Conservation (phyloP, 305 asterid genomes). For the Rubia balearica region DNA sequence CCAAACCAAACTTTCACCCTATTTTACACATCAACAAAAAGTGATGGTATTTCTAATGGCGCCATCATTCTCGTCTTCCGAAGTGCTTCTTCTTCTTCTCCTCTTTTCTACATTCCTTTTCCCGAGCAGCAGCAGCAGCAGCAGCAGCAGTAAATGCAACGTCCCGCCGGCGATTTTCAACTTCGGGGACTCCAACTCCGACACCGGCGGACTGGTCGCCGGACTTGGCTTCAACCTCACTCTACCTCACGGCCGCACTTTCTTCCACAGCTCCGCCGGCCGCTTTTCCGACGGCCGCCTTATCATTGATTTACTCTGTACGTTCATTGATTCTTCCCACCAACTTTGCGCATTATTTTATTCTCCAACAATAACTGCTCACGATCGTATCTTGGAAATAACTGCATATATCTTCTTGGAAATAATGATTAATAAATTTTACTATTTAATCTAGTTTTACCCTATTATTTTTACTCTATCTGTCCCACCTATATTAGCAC, state of each 20-base stretch:
- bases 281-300: slow-evolving; percentile 25
- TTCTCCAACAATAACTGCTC: neutral
- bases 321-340: slow-evolving; percentile 1
- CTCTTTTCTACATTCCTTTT: slow-evolving; percentile 2
- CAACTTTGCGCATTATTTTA: neutral
- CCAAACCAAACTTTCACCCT: neutral
- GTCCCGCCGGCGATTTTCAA: slow-evolving; percentile 28
- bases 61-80: neutral
- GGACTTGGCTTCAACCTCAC: slow-evolving; percentile 12
- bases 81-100: slow-evolving; percentile 1
- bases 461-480: too few relatives aligned
- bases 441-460: too few relatives aligned
- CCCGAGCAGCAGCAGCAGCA: neutral
- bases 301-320: slow-evolving; percentile 24
- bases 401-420: neutral
- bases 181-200: slow-evolving; percentile 32
- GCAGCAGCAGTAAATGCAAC: neutral
- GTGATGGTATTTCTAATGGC: slow-evolving; percentile 1
- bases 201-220: slow-evolving; percentile 25
- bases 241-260: slow-evolving; percentile 14
- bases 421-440: too few relatives aligned
- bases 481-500: too few relatives aligned
- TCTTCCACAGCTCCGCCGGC: slow-evolving; percentile 19
- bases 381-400: neutral
- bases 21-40: neutral